phyloP scores from a whole-genome alignment of 2,329 filamentous ascomycete genomes.

The Colletotrichum sp. region DNA sequence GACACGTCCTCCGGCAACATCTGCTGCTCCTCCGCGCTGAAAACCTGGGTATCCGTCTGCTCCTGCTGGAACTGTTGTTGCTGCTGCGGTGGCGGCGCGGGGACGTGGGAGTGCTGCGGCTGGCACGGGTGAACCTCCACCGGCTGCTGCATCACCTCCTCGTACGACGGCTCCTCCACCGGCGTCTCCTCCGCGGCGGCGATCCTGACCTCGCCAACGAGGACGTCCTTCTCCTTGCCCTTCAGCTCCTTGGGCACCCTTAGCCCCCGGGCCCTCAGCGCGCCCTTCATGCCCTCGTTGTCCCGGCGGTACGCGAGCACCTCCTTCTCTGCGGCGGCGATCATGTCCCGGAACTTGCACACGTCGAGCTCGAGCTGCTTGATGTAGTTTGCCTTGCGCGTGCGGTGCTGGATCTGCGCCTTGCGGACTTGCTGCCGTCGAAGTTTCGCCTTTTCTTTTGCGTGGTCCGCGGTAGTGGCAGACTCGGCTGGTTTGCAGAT shows the following conservation, averaged over 20 bases:
- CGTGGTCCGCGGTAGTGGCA: neutral
- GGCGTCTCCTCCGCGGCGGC: neutral
- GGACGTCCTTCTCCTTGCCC: neutral
- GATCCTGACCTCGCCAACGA: neutral
- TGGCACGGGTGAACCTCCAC: neutral
- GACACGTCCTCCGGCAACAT: slow-evolving; percentile 2
- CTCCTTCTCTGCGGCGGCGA: slow-evolving; percentile 47
- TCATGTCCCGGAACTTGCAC: slow-evolving; percentile 49
- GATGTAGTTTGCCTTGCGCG: slow-evolving; percentile 61
- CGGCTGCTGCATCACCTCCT: neutral
- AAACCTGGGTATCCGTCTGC: neutral
- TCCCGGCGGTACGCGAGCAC: slow-evolving; percentile 39
- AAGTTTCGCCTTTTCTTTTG: slow-evolving; percentile 45
- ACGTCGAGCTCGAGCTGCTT: slow-evolving; percentile 59
- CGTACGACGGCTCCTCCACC: neutral
- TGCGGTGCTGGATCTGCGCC: slow-evolving; percentile 60
- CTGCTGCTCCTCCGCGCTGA: neutral
- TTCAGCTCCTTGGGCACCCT: neutral
- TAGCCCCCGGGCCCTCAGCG: slow-evolving; percentile 31
- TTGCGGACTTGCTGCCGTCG: slow-evolving; percentile 57
- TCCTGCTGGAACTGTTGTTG: neutral
- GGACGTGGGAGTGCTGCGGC: neutral
- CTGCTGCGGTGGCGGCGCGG: neutral
- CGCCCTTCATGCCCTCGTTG: slow-evolving; percentile 47
- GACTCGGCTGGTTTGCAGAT: neutral